phyloP scores from a whole-genome alignment of 148 eudicot species.

The Nepenthes gracilis region DNA sequence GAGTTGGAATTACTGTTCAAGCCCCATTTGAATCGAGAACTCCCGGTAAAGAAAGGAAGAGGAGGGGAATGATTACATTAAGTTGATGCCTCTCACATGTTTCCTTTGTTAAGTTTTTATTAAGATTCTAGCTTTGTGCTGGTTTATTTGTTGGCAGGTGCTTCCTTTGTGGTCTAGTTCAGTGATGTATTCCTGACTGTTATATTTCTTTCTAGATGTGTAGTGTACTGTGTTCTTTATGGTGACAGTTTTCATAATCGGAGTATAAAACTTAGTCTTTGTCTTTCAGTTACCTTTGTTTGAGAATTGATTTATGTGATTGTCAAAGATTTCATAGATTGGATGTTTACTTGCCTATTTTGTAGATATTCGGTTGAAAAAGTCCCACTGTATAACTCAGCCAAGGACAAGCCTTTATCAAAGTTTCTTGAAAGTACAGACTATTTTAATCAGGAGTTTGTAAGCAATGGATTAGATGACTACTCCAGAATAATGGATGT shows the following conservation, averaged over 20 bases:
- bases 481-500: neutral
- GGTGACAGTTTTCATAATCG: too few species aligned
- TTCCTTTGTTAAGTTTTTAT: too few species aligned
- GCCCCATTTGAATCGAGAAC: too few species aligned
- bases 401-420: slow-evolving; percentile 65
- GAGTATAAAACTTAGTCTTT: neutral
- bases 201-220: neutral
- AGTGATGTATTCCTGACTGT: neutral
- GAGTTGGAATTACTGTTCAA: too few species aligned
- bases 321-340: neutral
- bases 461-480: slow-evolving; percentile 10
- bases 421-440: slow-evolving; percentile 16
- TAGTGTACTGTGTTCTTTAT: neutral
- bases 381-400: slow-evolving; percentile 81
- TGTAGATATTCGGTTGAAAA: slow-evolving; percentile 72
- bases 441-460: slow-evolving; percentile 16
- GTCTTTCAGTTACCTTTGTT: neutral
- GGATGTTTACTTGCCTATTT: slow-evolving; percentile 5
- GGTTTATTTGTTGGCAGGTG: too few species aligned
- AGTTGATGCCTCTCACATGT: too few species aligned
- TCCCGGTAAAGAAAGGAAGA: too few species aligned
- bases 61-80: too few species aligned
- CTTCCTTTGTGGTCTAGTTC: too few species aligned
- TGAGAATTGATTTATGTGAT: too few species aligned
- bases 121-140: too few species aligned